Evolutionary conservation across 2,329 filamentous ascomycete species (phyloP), one percentile per base, ranked within the genome.

Genomic region (Fusarium camptoceras): DNA sequence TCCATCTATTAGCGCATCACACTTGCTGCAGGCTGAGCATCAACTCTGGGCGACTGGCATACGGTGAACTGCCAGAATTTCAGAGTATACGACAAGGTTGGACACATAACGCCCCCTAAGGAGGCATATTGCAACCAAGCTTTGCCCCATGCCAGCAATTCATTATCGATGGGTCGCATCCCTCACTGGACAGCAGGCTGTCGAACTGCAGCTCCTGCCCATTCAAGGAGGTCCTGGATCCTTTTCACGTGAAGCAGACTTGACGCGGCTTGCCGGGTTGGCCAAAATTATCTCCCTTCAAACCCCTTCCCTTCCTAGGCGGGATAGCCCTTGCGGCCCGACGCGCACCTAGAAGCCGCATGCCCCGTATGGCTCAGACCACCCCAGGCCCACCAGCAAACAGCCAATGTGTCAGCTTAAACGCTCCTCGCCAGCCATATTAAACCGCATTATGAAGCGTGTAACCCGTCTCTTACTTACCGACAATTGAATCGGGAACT

Each of bases 271-370:
- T 74, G 65, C 72, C 63, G 68, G 70, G 66, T 64, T 67, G 66
- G 43, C 55, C 61, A 66, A 70, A 59, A 42, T 66, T 64, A 47
- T 70, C 68, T 68, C 69, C 66, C 66, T 69, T 70, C 62, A 60
- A 69, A 65, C 63, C 53, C 59, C 63, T 42, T 58, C 42, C 60
- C 65, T 72, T 64, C 66, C 68, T 67, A 56, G 69, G 65, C 73
- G 69, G 73, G 70, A 73, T 66, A 75, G 64, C 71, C 73, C 71
- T 75, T 75, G 73, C 73, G 73, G 73, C 73, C 73, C 73, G 73
- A 75, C 70, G 73, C 73, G 73, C 73, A 71, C 59, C 62, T 68
- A 54, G 56, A 67, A 69, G 63, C 62, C 67, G 72, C 72, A 68
- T 64, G 68, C 63, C 72, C 70, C 68, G 65, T 70, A 51, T 50